Conservation (phyloP, 352 stramenopile genomes). For the Phytophthora melonis region DNA sequence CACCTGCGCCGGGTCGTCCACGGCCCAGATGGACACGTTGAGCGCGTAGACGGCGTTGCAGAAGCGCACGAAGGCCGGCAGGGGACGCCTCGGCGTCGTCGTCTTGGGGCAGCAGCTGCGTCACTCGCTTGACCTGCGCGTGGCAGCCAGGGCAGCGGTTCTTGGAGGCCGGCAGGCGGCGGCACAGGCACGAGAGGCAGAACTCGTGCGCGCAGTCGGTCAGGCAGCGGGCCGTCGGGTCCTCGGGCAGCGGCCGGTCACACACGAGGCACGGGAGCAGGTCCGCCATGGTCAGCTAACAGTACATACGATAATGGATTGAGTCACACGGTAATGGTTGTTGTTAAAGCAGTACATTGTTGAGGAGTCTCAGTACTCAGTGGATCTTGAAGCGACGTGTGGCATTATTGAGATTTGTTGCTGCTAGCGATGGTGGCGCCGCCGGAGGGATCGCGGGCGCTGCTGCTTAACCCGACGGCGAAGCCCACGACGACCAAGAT, state of each 20-base stretch:
- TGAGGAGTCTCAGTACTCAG: background rate
- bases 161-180: constrained; percentile 55
- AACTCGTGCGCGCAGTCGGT: constrained; percentile 88
- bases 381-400: constrained; percentile 31
- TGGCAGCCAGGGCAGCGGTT: constrained; percentile 80
- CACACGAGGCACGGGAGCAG: constrained; percentile 68
- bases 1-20: constrained; percentile 71
- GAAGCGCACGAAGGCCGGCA: constrained; percentile 75
- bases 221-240: constrained; percentile 57
- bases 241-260: constrained; percentile 45
- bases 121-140: constrained; percentile 61
- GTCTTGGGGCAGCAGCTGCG: constrained; percentile 49
- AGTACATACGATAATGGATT: too few relatives aligned
- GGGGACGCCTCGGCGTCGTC: constrained; percentile 5
- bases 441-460: constrained; percentile 47
- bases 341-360: too few relatives aligned
- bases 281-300: too few relatives aligned
- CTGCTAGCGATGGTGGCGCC: constrained; percentile 49
- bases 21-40: constrained; percentile 82
- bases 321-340: too few relatives aligned
- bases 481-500: constrained; percentile 82
- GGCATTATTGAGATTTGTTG: background rate
- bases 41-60: constrained; percentile 84
- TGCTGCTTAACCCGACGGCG: constrained; percentile 65
- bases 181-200: constrained; percentile 75